Conservation (phyloP, 2,329 filamentous ascomycete species). For the Chrysosporium queenslandicum region DNA sequence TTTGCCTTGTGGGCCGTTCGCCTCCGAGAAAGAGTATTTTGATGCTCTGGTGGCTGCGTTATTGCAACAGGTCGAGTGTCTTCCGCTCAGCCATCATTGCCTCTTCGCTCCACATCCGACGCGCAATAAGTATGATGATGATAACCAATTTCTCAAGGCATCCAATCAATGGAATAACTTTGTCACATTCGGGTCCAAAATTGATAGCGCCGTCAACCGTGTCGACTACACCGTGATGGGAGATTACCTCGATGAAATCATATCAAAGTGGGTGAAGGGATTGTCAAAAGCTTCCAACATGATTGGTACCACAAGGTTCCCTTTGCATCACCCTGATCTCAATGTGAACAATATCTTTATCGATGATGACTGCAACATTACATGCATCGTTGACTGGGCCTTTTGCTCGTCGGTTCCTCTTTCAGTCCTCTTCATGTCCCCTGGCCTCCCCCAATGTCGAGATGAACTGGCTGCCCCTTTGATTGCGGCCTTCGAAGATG, state of each 20-base stretch:
- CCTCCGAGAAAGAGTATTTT: slow-evolving; percentile 18
- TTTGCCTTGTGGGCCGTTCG: slow-evolving; percentile 20
- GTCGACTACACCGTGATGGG: slow-evolving; percentile 21
- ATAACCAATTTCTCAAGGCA: slow-evolving; percentile 15
- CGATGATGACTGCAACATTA: slow-evolving; percentile 27
- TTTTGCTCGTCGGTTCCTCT: slow-evolving; percentile 20
- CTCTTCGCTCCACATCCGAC: slow-evolving; percentile 14
- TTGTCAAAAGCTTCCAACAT: slow-evolving; percentile 1
- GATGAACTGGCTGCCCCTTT: slow-evolving; percentile 14
- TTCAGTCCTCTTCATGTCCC: slow-evolving; percentile 17
- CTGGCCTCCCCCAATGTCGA: slow-evolving; percentile 20
- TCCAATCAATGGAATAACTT: slow-evolving; percentile 22
- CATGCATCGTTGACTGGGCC: slow-evolving; percentile 26
- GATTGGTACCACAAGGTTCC: slow-evolving; percentile 5
- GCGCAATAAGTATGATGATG: slow-evolving; percentile 4
- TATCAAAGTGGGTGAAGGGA: neutral
- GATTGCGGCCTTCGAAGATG: slow-evolving; percentile 10
- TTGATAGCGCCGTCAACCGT: slow-evolving; percentile 20
- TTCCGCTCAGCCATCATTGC: slow-evolving; percentile 15
- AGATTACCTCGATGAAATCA: slow-evolving; percentile 12
- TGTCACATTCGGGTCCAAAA: slow-evolving; percentile 19
- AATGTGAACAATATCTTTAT: slow-evolving; percentile 34
- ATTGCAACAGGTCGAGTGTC: slow-evolving; percentile 3
- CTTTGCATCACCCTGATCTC: slow-evolving; percentile 28
- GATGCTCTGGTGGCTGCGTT: slow-evolving; percentile 19